phyloP scores from a whole-genome alignment of 1,284 basidiomycete species.

The Trichosporon asahii region DNA sequence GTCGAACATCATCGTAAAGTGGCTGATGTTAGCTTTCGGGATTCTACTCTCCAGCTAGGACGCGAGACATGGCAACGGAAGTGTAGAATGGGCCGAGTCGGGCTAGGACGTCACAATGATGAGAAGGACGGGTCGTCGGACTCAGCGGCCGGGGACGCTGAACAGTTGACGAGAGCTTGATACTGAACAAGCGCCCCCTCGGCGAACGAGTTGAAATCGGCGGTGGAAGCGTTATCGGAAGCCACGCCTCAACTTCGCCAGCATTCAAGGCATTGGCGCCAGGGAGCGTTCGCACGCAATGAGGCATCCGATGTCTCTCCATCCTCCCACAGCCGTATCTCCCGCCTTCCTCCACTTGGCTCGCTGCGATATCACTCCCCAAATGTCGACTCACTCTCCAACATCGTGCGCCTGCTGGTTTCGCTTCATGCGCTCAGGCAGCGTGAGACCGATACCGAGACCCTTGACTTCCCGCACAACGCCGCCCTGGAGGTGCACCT shows the following conservation, averaged over 20 bases:
- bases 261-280: too few species aligned
- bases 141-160: too few species aligned
- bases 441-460: conserved; percentile 41
- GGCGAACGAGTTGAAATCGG: too few species aligned
- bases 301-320: too few species aligned
- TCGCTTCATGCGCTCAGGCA: conserved; percentile 45
- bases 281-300: too few species aligned
- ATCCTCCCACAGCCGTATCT: not conserved
- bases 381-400: conserved; percentile 48
- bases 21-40: conserved; percentile 32
- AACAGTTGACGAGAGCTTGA: too few species aligned
- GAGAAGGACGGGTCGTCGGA: too few species aligned
- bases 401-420: conserved; percentile 49
- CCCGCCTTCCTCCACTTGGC: not conserved
- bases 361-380: not conserved
- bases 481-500: conserved; percentile 46
- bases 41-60: not conserved
- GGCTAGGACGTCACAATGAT: too few species aligned
- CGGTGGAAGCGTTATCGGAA: too few species aligned
- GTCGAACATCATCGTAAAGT: conserved; percentile 51
- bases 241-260: too few species aligned
- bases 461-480: conserved; percentile 48
- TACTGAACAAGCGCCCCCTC: too few species aligned
- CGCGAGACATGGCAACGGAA: not conserved
- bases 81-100: too few species aligned